phyloP scores from a whole-genome alignment of 1,284 basidiomycete species.

The Papiliotrema fonsecae region DNA sequence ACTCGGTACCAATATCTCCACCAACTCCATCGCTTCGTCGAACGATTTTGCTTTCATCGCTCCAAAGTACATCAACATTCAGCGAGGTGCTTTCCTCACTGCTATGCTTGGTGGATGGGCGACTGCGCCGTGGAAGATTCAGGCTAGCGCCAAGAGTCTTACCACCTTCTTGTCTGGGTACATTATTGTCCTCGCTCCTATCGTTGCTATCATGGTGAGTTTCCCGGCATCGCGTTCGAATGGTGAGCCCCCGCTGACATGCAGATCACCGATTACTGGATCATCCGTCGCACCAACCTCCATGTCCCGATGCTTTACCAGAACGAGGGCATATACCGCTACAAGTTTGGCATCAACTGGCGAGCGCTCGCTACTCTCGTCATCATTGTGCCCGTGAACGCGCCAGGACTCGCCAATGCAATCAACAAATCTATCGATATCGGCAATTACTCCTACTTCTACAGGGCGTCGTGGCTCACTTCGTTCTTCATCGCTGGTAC shows the following conservation, averaged over 20 bases:
- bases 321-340: constrained; percentile 44
- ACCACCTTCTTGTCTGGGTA: constrained; percentile 45
- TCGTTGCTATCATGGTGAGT: constrained; percentile 40
- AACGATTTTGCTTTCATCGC: constrained; percentile 65
- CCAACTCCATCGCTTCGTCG: constrained; percentile 65
- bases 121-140: constrained; percentile 44
- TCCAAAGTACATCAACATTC: constrained; percentile 63
- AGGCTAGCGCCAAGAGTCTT: constrained; percentile 36
- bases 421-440: constrained; percentile 34
- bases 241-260: background rate
- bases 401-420: constrained; percentile 38
- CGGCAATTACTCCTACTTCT: constrained; percentile 40
- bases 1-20: constrained; percentile 66
- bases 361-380: constrained; percentile 32
- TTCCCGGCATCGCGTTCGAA: background rate
- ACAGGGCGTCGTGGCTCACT: constrained; percentile 36
- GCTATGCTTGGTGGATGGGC: constrained; percentile 67
- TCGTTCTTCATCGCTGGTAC: constrained; percentile 30
- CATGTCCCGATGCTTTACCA: constrained; percentile 44
- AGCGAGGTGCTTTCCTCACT: constrained; percentile 67
- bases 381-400: constrained; percentile 37
- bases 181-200: constrained; percentile 41
- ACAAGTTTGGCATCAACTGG: constrained; percentile 40
- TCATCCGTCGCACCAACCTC: constrained; percentile 26
- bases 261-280: constrained; percentile 39